A percentile compares a stretch with the other conserved stretches of the same genome.
Conservation (phyloP, 345 rosid genomes). For the Pistacia atlantica region DNA sequence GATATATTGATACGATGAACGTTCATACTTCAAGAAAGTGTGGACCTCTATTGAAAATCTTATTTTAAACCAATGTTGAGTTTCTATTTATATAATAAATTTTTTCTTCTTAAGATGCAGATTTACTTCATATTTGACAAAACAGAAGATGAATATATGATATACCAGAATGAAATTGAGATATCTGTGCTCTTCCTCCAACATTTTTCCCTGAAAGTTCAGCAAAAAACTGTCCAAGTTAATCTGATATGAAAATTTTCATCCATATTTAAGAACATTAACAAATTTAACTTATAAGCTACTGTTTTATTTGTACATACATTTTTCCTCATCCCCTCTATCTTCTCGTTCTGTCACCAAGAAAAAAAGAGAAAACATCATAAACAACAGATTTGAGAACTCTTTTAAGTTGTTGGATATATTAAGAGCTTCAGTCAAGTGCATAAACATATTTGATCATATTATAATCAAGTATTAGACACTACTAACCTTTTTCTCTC, state of each 20-base stretch:
- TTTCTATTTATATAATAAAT: too few species aligned
- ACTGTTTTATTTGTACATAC: slow-evolving; percentile 32
- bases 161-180: slow-evolving; percentile 49
- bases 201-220: slow-evolving; percentile 30
- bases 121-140: too few species aligned
- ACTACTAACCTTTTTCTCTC: slow-evolving; percentile 50
- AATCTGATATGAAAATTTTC: not conserved
- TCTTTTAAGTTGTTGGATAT: too few species aligned
- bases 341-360: slow-evolving; percentile 38
- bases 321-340: slow-evolving; percentile 39
- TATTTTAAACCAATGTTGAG: too few species aligned
- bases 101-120: not conserved
- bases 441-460: too few species aligned
- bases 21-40: too few species aligned
- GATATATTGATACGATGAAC: too few species aligned
- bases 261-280: not conserved
- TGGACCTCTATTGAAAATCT: too few species aligned
- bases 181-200: slow-evolving; percentile 45
- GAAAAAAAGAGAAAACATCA: slow-evolving; percentile 11
- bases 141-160: slow-evolving; percentile 8
- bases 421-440: too few species aligned
- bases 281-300: not conserved
- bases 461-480: not conserved
- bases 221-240: slow-evolving; percentile 9
- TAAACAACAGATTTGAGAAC: not conserved